Evolutionary conservation across 1,284 basidiomycete species (phyloP), one percentile per base, ranked within the genome.

Genomic region (Ustilago vetiveriae): DNA sequence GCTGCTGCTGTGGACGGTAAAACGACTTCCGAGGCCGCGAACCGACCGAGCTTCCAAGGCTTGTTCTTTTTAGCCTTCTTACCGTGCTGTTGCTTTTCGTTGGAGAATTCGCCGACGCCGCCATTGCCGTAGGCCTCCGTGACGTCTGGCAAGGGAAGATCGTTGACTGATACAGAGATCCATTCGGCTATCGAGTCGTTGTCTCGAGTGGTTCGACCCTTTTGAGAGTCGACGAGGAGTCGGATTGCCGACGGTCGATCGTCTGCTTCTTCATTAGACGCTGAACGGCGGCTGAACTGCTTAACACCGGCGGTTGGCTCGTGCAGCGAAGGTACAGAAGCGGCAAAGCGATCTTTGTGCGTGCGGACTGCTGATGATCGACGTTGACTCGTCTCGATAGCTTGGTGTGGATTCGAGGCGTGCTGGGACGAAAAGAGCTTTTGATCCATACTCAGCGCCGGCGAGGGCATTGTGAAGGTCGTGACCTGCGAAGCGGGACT

Each of bases 111-210:
- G 29, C 66, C 66, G 2, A 43, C 45, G 3, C 66, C 66, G 10
- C 66, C 66, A 14, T 70, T 70, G 13, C 66, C 60, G 30, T 70
- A 64, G 3, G 59, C 27, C 11, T 55, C 51, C 3, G 37, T 43
- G 11, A 9, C 44, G 19, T 49, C 33, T 19, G 49, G 40, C 35
- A 48, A 21, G 2, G 60, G 67, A n/a, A 70, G 32, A 26, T 70
- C 67, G 21, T 56, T 56, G 46, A 52, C 53, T 5, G 67, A 70
- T 7, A 70, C 60, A 3, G 60, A 60, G 36, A 70, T 70, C 60
- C 67, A 70, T 24, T 70, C 60, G 4, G 52, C 60, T 16, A 65
- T 70, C 29, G 67, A 60, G n/a, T 65, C 67, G 22, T 59, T 52
- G 42, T 70, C 67, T 19, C 57, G 42, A 6, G 48, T 38, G 48